Conservation (phyloP, 306 rosid genomes). For the Macrotyloma uniflorum region DNA sequence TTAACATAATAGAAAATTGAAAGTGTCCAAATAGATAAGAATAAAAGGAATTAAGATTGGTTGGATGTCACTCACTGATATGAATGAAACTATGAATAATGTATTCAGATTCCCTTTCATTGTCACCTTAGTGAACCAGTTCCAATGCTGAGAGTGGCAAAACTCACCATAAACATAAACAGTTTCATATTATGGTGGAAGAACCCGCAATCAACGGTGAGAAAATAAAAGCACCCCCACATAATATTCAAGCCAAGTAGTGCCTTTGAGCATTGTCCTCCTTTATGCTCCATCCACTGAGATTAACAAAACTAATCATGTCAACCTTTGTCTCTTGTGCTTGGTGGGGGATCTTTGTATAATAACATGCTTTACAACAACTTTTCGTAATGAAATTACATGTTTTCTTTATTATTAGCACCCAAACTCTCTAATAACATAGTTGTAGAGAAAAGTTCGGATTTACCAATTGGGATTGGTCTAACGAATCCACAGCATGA, state of each 20-base stretch:
- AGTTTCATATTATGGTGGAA: neutral
- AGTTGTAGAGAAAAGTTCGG: too few species aligned
- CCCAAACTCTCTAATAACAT: too few species aligned
- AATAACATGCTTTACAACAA: neutral
- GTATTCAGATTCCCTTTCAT: slow-evolving; percentile 36
- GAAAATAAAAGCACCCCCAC: slow-evolving; percentile 30
- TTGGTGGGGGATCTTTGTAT: neutral
- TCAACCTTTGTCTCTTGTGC: slow-evolving; percentile 3
- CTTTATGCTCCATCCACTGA: slow-evolving; percentile 47
- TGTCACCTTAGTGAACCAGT: slow-evolving; percentile 33
- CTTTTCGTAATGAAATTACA: too few species aligned
- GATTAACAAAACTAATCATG: slow-evolving; percentile 22
- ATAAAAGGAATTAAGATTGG: neutral
- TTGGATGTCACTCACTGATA: slow-evolving; percentile 4
- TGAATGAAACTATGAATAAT: neutral
- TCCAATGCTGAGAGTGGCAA: slow-evolving; percentile 32
- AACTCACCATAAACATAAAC: neutral
- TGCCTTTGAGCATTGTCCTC: slow-evolving; percentile 37
- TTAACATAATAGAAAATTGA: neutral
- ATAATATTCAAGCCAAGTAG: slow-evolving; percentile 31
- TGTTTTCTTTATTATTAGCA: too few species aligned
- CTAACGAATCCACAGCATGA: too few species aligned
- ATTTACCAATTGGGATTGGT: too few species aligned
- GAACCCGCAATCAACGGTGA: slow-evolving; percentile 35
- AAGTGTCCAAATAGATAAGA: neutral